These are phyloP conservation scores for Termitomyces heimii DNA, from an alignment of 768 basidiomycete species.

Conservation along the genomic window DNA sequence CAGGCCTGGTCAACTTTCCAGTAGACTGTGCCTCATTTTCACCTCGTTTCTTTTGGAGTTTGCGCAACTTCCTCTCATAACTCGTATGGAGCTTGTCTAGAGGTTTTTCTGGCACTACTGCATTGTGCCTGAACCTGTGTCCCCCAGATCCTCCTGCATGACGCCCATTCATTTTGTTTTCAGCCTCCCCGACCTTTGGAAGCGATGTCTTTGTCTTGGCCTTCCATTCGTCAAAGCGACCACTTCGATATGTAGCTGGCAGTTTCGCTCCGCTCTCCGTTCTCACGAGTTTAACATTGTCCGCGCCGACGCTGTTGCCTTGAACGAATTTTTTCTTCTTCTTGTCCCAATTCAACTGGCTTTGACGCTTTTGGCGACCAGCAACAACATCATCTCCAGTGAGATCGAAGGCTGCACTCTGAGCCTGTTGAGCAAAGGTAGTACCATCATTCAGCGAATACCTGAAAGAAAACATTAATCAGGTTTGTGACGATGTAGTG, in stretches of 20 bases:
- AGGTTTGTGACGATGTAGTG: background rate
- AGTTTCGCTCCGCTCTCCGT: slow-evolving; percentile 90
- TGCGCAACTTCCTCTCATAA: slow-evolving; percentile 70
- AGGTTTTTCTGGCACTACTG: slow-evolving; percentile 59
- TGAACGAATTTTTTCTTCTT: slow-evolving; percentile 93
- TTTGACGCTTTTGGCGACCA: slow-evolving; percentile 52
- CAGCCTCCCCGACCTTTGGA: slow-evolving; percentile 80
- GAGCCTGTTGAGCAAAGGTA: slow-evolving; percentile 82
- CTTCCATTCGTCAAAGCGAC: slow-evolving; percentile 95
- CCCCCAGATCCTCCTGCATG: slow-evolving; percentile 40
- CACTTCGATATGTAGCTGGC: slow-evolving; percentile 89
- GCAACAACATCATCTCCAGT: slow-evolving; percentile 67
- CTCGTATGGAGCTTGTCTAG: slow-evolving; percentile 66
- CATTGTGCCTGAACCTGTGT: slow-evolving; percentile 71
- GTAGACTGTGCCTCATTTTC: slow-evolving; percentile 18
- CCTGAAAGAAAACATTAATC: slow-evolving; percentile 29
- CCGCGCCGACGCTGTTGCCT: slow-evolving; percentile 79
- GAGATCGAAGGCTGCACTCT: slow-evolving; percentile 76
- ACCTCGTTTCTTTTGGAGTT: slow-evolving; percentile 47
- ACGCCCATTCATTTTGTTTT: slow-evolving; percentile 35
- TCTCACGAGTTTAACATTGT: slow-evolving; percentile 90
- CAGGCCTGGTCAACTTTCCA: slow-evolving; percentile 25
- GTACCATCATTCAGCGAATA: slow-evolving; percentile 89
- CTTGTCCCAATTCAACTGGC: slow-evolving; percentile 86
- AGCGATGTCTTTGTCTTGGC: slow-evolving; percentile 65